Evolutionary conservation across 495 filamentous ascomycete species (phyloP).

Genomic region (Neurospora sp.): DNA sequence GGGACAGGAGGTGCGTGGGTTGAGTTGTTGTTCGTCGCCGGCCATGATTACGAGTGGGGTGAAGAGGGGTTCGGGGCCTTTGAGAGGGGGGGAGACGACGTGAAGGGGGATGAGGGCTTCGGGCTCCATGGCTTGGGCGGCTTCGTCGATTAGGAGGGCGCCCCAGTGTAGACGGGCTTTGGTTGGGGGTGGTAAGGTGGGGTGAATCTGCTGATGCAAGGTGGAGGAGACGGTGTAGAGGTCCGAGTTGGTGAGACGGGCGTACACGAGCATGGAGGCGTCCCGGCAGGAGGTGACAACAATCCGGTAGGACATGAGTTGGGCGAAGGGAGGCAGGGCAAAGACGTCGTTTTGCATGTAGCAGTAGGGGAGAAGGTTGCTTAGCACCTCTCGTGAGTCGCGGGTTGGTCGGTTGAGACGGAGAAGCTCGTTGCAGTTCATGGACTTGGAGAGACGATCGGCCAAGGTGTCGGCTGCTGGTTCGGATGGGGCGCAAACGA

Average conservation of each 20-base stretch:
- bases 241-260: conserved; percentile 34
- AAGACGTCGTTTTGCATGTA: conserved; percentile 37
- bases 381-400: conserved; percentile 39
- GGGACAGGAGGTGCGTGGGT: conserved; percentile 35
- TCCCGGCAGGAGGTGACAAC: conserved; percentile 43
- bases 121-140: conserved; percentile 47
- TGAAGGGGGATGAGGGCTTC: conserved; percentile 39
- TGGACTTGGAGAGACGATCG: conserved; percentile 30
- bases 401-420: conserved; percentile 39
- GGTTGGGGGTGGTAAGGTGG: conserved; percentile 1
- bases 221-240: conserved; percentile 16
- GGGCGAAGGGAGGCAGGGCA: conserved; percentile 34
- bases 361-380: conserved; percentile 37
- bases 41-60: conserved; percentile 44
- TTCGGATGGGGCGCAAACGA: conserved; percentile 48
- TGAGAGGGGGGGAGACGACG: conserved; percentile 39
- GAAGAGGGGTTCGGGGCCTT: conserved; percentile 13
- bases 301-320: conserved; percentile 40
- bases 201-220: conserved; percentile 8
- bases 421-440: conserved; percentile 32
- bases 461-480: conserved; percentile 44
- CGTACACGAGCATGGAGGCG: conserved; percentile 39
- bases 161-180: conserved; percentile 36
- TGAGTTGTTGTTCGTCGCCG: conserved; percentile 46
- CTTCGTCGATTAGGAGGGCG: conserved; percentile 47